Base-by-base conservation (phyloP, 176 grass and related monocot species). In the Alloteropsis semialata region DNA sequence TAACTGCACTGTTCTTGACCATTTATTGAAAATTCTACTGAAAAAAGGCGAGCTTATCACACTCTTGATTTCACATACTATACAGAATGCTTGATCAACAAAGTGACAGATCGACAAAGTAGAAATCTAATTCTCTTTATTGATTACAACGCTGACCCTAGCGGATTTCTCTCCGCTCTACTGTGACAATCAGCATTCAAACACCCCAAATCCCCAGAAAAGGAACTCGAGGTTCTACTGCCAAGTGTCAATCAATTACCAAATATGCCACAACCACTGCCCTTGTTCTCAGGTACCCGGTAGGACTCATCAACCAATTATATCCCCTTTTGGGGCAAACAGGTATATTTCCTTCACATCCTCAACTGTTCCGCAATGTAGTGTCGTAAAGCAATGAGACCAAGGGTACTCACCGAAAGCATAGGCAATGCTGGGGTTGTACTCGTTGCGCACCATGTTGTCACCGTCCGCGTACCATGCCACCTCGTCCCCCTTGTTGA, bases 401-500 rank as follows among this genome's bases (percentile, higher is more conserved):
- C 25, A 91, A 72, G 29, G 75, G n/a, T 65, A 89, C 90, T 61
- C 79, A 95, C 96, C 96, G 27, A 98, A 98, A 77, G 90, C 96
- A 78, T 95, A 98, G 5, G 92, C 87, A 57, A 95, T 95, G 73
- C 82, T 88, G 9, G 76, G 96, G 48, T 95, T 98, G 57, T 85
- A 93, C 82, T 98, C 96, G 75, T 94, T 98, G 51, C 92, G 90
- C 33, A 98, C 92, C 84, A 86, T 87, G 76, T 95, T 90, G 87
- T 95, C 96, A 25, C 92, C 96, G 5, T 98, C 92, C 10, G 91
- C 96, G 10, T 93, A 98, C 95, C 95, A 98, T 22, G 95, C 95
- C 57, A 98, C 86, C 82, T 98, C 95, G 65, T 98, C 92, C 78
- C 95, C 95, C 77, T 98, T 98, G 85, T 95, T 98, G 33, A 95